Evolutionary conservation across 495 filamentous ascomycete species (phyloP).

Genomic region (Penicillium atrosanguineum): DNA sequence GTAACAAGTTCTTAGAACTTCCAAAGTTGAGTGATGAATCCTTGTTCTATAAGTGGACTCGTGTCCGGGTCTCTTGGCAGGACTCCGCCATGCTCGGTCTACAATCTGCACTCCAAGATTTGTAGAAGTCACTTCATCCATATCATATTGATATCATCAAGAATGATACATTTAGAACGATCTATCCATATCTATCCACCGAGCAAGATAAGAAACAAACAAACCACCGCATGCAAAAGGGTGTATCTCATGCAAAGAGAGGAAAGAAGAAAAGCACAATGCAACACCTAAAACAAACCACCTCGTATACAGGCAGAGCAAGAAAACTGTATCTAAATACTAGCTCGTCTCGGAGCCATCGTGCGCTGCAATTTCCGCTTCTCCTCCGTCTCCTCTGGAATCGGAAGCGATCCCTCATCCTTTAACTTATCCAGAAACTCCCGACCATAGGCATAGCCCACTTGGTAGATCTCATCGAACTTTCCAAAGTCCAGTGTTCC

Average conservation of each 20-base stretch:
- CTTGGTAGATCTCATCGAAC: constrained; percentile 92
- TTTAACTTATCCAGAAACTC: constrained; percentile 70
- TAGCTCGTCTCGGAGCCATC: constrained; percentile 89
- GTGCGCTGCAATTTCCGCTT: constrained; percentile 86
- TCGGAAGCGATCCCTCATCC: constrained; percentile 68
- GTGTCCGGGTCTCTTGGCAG: too few species aligned
- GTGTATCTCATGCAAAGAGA: constrained; percentile 9
- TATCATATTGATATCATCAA: not conserved
- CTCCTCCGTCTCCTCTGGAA: constrained; percentile 72
- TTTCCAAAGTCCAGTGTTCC: constrained; percentile 95
- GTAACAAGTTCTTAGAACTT: too few species aligned
- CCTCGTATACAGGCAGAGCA: not conserved
- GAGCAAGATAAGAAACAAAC: not conserved
- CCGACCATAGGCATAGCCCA: constrained; percentile 84
- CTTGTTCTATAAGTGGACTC: too few species aligned
- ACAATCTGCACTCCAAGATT: not conserved
- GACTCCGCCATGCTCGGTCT: not conserved
- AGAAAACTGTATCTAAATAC: constrained; percentile 63
- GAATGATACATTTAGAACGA: not conserved
- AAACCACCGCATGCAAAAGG: not conserved
- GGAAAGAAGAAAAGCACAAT: not conserved
- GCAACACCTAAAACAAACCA: not conserved
- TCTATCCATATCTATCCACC: not conserved
- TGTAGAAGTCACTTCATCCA: not conserved
- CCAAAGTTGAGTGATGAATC: too few species aligned